Conservation (phyloP, 768 basidiomycete species). For the Galerina sulciceps region DNA sequence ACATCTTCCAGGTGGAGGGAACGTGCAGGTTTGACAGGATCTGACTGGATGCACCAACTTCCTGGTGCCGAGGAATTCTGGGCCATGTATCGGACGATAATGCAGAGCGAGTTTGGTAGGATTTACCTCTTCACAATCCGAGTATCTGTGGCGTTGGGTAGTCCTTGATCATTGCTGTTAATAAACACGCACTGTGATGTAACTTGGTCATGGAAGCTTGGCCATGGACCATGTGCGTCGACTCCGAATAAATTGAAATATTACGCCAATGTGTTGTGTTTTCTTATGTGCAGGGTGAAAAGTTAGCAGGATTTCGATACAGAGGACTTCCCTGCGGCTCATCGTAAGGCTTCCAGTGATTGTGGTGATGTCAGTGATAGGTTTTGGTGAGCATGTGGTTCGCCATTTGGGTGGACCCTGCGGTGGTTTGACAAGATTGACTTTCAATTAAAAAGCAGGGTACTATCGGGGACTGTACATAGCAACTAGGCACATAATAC, state of each 20-base stretch:
- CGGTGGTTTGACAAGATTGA: conserved; percentile 6
- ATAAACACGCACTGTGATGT: too few species aligned
- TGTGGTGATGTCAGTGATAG: background rate
- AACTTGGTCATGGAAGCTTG: too few species aligned
- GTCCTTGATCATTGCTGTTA: too few species aligned
- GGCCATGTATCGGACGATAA: too few species aligned
- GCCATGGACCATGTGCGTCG: background rate
- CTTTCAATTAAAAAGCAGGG: conserved; percentile 7
- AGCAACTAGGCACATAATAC: conserved; percentile 10
- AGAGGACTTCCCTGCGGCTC: background rate
- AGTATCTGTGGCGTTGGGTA: too few species aligned
- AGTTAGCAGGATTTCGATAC: background rate
- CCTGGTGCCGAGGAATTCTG: background rate
- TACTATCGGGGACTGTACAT: conserved; percentile 1
- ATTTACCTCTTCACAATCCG: too few species aligned
- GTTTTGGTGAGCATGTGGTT: conserved; percentile 8
- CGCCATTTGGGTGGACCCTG: background rate
- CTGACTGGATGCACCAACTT: conserved; percentile 3
- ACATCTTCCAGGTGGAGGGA: too few species aligned
- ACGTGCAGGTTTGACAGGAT: conserved; percentile 1
- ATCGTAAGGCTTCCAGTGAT: background rate
- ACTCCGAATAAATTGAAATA: background rate
- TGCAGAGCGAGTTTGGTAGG: background rate
- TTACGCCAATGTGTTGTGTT: background rate
- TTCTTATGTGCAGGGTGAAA: background rate